A percentile compares a stretch with the other conserved stretches of the same genome.
These are phyloP conservation scores for Xylariaceae sp. DNA, from an alignment of 2,329 filamentous ascomycete genomes.

Conservation along the genomic window DNA sequence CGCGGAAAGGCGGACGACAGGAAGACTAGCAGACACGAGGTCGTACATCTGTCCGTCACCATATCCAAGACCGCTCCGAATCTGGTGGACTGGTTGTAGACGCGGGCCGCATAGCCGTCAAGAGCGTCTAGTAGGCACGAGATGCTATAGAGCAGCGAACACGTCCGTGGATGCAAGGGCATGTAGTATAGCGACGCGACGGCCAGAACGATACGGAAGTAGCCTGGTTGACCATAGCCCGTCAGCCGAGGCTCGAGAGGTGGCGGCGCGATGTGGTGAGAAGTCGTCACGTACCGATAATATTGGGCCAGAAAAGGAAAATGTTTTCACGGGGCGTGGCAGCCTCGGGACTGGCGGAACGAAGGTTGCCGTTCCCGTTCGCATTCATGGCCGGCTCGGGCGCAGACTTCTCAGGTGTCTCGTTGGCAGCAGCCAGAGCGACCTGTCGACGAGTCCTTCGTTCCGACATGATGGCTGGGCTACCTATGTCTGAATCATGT, in stretches of 20 bases:
- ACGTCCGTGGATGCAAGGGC: constrained; percentile 95
- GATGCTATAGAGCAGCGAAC: constrained; percentile 80
- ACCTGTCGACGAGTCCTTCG: constrained; percentile 21
- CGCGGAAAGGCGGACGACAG: constrained; percentile 88
- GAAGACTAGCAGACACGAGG: constrained; percentile 89
- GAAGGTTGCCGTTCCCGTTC: constrained; percentile 30
- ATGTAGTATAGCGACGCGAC: constrained; percentile 96
- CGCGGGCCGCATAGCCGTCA: constrained; percentile 85
- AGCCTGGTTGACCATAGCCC: constrained; percentile 44
- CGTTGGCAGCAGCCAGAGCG: constrained; percentile 17
- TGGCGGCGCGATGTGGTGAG: background rate
- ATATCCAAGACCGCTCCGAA: constrained; percentile 98
- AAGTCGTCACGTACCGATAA: constrained; percentile 66
- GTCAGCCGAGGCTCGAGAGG: constrained; percentile 1
- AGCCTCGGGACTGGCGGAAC: constrained; percentile 23
- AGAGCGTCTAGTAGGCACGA: constrained; percentile 93
- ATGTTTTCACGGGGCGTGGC: constrained; percentile 58
- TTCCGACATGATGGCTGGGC: constrained; percentile 17
- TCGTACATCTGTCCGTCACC: constrained; percentile 98
- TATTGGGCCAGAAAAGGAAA: constrained; percentile 73
- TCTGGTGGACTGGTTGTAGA: constrained; percentile 84
- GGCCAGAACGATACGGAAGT: constrained; percentile 70
- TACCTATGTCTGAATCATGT: background rate
- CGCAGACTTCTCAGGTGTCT: constrained; percentile 13
- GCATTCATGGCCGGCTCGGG: constrained; percentile 31